phyloP scores from a whole-genome alignment of 2,329 filamentous ascomycete species.

The Penicillium frequentans region DNA sequence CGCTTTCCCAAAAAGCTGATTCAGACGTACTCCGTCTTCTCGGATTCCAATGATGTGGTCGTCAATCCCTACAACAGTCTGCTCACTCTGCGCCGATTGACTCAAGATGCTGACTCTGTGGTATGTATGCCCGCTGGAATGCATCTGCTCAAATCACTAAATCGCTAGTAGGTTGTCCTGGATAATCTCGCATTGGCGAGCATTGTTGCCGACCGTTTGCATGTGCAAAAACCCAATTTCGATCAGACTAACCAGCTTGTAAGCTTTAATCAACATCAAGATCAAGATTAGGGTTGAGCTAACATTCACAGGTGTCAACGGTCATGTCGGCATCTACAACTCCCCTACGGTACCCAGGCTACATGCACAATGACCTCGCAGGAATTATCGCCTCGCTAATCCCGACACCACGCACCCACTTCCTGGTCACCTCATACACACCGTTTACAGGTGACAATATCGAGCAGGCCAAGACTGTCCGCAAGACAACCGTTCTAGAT shows the following conservation, averaged over 20 bases:
- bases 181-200: conserved; percentile 92
- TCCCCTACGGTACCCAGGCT: conserved; percentile 92
- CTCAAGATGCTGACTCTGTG: conserved; percentile 95
- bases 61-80: conserved; percentile 98
- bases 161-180: conserved; percentile 65
- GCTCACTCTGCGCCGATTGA: conserved; percentile 83
- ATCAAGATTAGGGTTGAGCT: neutral
- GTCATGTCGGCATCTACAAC: conserved; percentile 99
- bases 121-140: conserved; percentile 45
- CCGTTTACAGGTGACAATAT: conserved; percentile 96
- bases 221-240: conserved; percentile 93
- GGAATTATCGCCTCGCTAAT: conserved; percentile 96
- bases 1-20: conserved; percentile 98
- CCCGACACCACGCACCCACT: conserved; percentile 93
- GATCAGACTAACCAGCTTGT: conserved; percentile 96
- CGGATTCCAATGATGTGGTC: conserved; percentile 89
- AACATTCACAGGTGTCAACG: conserved; percentile 68
- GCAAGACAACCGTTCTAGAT: conserved; percentile 95
- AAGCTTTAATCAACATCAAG: conserved; percentile 20
- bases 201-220: conserved; percentile 90
- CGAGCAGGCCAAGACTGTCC: conserved; percentile 94
- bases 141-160: conserved; percentile 17
- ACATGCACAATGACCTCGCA: conserved; percentile 99
- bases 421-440: conserved; percentile 97
- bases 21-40: conserved; percentile 98